Evolutionary conservation across 148 eudicot species (phyloP).

Genomic region (Rhododendron ferrugineum): DNA sequence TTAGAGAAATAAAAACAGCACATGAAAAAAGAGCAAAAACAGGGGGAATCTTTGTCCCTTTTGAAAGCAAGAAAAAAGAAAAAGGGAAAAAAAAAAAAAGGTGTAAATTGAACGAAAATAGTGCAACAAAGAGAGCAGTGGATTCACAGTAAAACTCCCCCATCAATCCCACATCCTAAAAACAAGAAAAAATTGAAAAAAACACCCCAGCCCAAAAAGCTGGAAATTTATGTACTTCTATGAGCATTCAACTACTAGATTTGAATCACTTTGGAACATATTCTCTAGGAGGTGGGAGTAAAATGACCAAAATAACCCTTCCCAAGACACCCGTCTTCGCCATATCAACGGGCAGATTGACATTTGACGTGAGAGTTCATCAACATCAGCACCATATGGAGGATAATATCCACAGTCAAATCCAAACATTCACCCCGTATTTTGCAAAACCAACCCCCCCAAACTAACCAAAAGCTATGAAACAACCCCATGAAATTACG

Average conservation of each 20-base stretch:
- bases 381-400: background rate
- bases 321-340: background rate
- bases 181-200: background rate
- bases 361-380: background rate
- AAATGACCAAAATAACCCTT: conserved; percentile 5
- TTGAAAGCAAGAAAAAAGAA: background rate
- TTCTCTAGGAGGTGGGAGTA: background rate
- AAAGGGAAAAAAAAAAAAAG: background rate
- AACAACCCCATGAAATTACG: conserved; percentile 6
- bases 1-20: background rate
- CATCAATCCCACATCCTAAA: background rate
- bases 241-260: background rate
- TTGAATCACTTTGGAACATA: background rate
- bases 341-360: conserved; percentile 9
- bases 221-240: background rate
- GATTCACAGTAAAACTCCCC: background rate
- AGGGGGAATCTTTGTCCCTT: background rate
- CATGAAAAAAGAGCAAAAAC: background rate
- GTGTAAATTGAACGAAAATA: background rate
- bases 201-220: background rate
- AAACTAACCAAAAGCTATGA: conserved; percentile 6
- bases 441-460: background rate
- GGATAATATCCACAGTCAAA: background rate
- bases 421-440: background rate
- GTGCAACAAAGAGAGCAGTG: background rate